Evolutionary conservation across 2,329 filamentous ascomycete genomes (phyloP).

Genomic region (Cladosporium sp.): DNA sequence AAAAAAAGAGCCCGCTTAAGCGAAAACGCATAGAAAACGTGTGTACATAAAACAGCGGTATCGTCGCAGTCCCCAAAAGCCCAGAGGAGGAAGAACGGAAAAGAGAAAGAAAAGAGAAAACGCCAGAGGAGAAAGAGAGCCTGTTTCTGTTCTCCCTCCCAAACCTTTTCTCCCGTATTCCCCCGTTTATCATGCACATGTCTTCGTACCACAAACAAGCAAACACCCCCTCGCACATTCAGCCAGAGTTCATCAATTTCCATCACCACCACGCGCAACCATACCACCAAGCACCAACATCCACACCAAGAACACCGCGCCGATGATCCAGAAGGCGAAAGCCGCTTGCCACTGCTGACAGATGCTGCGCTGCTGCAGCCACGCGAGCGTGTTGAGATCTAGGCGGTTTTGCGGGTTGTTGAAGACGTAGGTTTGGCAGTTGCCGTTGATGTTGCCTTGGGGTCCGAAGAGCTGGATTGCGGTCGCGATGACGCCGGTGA

Average conservation of each 20-base stretch:
- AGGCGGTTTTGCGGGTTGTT: conserved; percentile 50
- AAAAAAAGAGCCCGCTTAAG: neutral
- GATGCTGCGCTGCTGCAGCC: conserved; percentile 64
- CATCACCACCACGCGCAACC: conserved; percentile 36
- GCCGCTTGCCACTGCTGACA: conserved; percentile 65
- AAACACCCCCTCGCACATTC: neutral
- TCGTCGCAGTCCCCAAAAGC: neutral
- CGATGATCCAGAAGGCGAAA: conserved; percentile 66
- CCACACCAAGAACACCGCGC: conserved; percentile 65
- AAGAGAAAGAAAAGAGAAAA: neutral
- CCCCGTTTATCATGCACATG: conserved; percentile 14
- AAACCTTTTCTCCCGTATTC: neutral
- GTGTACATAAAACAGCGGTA: conserved; percentile 6
- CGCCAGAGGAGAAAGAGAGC: conserved; percentile 10
- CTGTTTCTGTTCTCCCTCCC: conserved; percentile 2
- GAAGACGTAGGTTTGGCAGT: conserved; percentile 61
- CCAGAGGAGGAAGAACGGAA: neutral
- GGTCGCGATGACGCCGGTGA: conserved; percentile 65
- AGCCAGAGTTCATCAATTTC: conserved; percentile 7
- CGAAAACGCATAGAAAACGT: neutral
- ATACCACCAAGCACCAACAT: conserved; percentile 61
- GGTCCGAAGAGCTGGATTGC: conserved; percentile 62
- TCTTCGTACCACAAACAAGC: neutral
- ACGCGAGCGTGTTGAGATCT: conserved; percentile 60
- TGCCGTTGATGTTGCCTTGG: conserved; percentile 58